Evolutionary conservation across 257 asterid species (phyloP), one percentile per base, ranked within the genome.

Genomic region (Ehretia macrophylla): DNA sequence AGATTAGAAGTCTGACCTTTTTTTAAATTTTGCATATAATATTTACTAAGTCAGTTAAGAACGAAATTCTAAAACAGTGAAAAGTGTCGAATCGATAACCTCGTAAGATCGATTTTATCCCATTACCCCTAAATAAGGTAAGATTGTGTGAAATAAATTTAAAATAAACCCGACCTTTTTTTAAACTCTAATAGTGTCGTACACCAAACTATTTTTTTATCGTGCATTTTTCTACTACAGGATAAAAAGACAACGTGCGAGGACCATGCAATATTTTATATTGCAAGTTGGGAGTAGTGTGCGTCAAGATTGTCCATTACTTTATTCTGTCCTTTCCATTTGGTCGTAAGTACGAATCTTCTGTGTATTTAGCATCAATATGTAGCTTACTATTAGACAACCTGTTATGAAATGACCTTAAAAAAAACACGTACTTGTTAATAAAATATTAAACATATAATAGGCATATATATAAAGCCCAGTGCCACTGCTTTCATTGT

Each of bases 281-380:
- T 58, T 63, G 82, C 95, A 82, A 83, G 77, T 85, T 82, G 95
- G 55, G 71, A 68, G 68, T 27, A 73, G 78, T 71, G 84, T 80
- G 35, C 35, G 6, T 27, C 35, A 27, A 27, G 35, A 27, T 74
- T 79, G 74, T 74, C 90, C 86, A 78, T 81, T 83, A 62, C 78
- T 59, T 77, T 75, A 77, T 66, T 58, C 69, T 83, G 87, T 78
- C 85, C 57, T 78, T 75, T 76, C 74, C 71, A 58, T 60, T 79
- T 77, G 75, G 79, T 73, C 62, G 27, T 1, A 54, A 64, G 51
- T 63, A 59, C 79, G 88, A 85, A 88, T 79, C 84, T 82, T 76
- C 35, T 27, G 3, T 27, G 35, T 27, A 27, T 27, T 27, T 6
- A 27, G 35, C 35, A 27, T 27, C 35, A 27, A 27, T 1, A 27